Conservation (phyloP, 441 rosid genomes). For the Melastoma candidum region DNA sequence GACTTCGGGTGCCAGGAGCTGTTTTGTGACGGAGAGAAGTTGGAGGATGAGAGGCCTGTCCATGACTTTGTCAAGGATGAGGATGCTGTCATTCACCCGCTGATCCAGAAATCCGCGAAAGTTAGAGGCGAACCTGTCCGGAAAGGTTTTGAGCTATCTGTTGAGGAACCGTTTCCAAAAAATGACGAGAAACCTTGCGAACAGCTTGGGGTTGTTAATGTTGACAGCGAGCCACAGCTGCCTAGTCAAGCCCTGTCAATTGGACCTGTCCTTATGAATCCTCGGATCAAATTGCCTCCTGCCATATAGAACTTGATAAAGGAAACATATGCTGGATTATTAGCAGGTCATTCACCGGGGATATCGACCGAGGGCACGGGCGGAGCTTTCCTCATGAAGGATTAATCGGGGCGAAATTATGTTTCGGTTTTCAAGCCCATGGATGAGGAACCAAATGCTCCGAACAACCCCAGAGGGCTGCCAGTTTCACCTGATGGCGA, state of each 20-base stretch:
- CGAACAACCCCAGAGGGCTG: constrained; percentile 69
- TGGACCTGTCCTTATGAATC: constrained; percentile 41
- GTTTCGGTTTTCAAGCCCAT: constrained; percentile 79
- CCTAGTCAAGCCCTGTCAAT: constrained; percentile 30
- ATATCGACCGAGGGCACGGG: constrained; percentile 77
- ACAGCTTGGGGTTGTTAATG: constrained; percentile 15
- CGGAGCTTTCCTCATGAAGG: constrained; percentile 77
- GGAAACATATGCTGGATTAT: constrained; percentile 51
- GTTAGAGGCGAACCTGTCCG: constrained; percentile 47
- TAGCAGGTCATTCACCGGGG: constrained; percentile 49
- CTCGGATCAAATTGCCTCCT: constrained; percentile 34
- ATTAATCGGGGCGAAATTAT: constrained; percentile 41
- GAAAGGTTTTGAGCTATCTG: constrained; percentile 43
- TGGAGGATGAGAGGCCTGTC: constrained; percentile 52
- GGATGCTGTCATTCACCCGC: constrained; percentile 62
- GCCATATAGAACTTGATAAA: constrained; percentile 46
- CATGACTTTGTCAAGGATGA: constrained; percentile 41
- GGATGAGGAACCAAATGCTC: constrained; percentile 90
- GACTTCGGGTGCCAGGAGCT: constrained; percentile 69
- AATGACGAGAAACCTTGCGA: constrained; percentile 1
- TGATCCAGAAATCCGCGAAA: constrained; percentile 60
- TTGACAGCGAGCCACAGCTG: constrained; percentile 16
- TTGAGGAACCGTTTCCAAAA: constrained; percentile 31
- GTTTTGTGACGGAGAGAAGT: constrained; percentile 58
- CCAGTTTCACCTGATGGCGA: constrained; percentile 62